These are phyloP conservation scores for Zygotorulaspora sp. DNA, from an alignment of 805 yeast species.

Conservation along the genomic window DNA sequence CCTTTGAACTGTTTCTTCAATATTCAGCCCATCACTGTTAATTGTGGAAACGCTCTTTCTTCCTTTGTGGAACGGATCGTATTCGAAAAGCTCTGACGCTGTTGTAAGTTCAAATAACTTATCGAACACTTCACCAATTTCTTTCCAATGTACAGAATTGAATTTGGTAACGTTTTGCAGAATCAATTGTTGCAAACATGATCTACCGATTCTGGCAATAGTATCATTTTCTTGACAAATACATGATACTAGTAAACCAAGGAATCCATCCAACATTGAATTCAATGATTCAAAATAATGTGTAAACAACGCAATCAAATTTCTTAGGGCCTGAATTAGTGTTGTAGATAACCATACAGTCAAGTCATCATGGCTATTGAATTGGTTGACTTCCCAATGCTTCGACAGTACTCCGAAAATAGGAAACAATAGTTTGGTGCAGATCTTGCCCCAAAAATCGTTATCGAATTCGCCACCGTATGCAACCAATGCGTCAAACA, in stretches of 20 bases:
- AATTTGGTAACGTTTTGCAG: constrained; percentile 70
- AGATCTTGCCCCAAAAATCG: constrained; percentile 78
- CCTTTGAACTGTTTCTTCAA: constrained; percentile 31
- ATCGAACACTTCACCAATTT: constrained; percentile 59
- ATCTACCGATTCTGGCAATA: constrained; percentile 88
- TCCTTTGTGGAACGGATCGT: constrained; percentile 40
- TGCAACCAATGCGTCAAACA: constrained; percentile 76
- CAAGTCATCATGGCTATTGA: constrained; percentile 71
- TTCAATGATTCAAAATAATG: constrained; percentile 76
- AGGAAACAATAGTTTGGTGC: constrained; percentile 78
- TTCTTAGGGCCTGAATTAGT: constrained; percentile 87
- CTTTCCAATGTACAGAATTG: constrained; percentile 64
- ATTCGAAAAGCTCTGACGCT: constrained; percentile 74
- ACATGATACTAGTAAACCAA: constrained; percentile 75
- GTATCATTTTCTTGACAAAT: constrained; percentile 97
- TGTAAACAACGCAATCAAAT: constrained; percentile 76
- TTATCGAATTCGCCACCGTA: constrained; percentile 73
- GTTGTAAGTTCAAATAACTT: constrained; percentile 76
- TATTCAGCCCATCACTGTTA: constrained; percentile 13
- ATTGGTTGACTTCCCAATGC: constrained; percentile 67
- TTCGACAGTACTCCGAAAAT: constrained; percentile 75
- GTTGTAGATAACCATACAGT: constrained; percentile 98
- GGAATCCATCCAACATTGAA: constrained; percentile 69
- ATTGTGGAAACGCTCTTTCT: constrained; percentile 15
- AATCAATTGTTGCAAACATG: constrained; percentile 77